A percentile compares a stretch with the other conserved stretches of the same genome.
These are phyloP conservation scores for Rhododendron ferrugineum DNA, from an alignment of 148 eudicot species.

Conservation along the genomic window DNA sequence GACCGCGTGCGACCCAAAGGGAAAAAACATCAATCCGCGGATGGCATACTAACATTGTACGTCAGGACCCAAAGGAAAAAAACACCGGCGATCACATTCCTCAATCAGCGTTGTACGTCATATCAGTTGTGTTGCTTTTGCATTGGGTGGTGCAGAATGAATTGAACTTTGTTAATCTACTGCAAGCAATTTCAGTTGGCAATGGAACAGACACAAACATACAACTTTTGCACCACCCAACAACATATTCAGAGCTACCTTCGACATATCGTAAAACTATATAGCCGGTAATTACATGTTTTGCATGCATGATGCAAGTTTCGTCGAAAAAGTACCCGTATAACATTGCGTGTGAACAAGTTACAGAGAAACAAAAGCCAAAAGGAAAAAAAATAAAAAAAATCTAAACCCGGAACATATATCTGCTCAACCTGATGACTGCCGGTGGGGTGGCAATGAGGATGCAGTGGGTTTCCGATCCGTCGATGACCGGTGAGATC, in stretches of 20 bases:
- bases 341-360: neutral
- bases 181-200: neutral
- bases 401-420: neutral
- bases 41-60: too few relatives aligned
- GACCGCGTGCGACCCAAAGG: too few relatives aligned
- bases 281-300: neutral
- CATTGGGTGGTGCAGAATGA: too few relatives aligned
- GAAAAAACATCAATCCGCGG: too few relatives aligned
- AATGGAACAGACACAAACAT: neutral
- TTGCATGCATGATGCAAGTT: neutral
- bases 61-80: too few relatives aligned
- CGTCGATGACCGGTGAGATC: conserved; percentile 38
- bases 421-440: conserved; percentile 34
- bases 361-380: neutral
- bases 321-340: neutral
- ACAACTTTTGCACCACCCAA: neutral
- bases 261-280: neutral
- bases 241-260: neutral
- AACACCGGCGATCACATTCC: too few relatives aligned
- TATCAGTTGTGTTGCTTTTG: too few relatives aligned
- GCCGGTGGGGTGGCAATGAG: conserved; percentile 43
- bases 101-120: too few relatives aligned
- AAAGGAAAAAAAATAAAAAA: neutral
- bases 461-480: conserved; percentile 45
- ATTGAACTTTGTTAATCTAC: conserved; percentile 5